These are phyloP conservation scores for Rosa hybrid DNA, from an alignment of 331 rosid genomes.

Conservation along the genomic window DNA sequence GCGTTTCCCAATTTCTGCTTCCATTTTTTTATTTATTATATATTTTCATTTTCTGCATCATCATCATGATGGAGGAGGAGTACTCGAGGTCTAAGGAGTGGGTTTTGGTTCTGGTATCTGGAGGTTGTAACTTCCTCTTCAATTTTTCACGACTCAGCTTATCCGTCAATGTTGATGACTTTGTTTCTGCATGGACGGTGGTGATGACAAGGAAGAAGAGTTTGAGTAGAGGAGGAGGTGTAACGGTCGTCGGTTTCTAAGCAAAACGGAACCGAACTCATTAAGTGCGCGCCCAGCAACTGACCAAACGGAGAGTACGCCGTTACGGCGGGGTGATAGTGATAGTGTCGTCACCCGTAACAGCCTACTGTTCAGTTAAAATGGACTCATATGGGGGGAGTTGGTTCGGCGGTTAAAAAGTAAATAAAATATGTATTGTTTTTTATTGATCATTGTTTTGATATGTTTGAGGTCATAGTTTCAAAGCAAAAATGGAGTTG, in stretches of 20 bases:
- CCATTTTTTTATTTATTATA: neutral
- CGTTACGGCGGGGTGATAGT: neutral
- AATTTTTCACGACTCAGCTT: too few species aligned
- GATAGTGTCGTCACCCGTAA: conserved; percentile 8
- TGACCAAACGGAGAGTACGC: conserved; percentile 7
- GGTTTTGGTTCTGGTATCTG: conserved; percentile 8
- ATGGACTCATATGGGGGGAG: neutral
- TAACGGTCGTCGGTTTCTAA: conserved; percentile 28
- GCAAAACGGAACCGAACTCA: neutral
- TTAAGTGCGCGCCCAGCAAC: neutral
- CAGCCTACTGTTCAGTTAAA: neutral
- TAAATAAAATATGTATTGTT: neutral
- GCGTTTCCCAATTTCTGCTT: conserved; percentile 43
- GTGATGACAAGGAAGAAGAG: neutral
- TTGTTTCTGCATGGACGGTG: conserved; percentile 6
- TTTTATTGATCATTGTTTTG: neutral
- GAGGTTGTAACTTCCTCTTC: conserved; percentile 46
- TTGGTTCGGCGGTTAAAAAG: neutral
- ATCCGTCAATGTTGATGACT: neutral
- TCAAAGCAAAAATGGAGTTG: neutral
- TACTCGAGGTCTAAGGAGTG: neutral
- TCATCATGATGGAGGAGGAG: too few species aligned
- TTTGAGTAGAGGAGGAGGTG: neutral
- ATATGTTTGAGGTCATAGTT: conserved; percentile 1
- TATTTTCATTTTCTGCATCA: neutral